Evolutionary conservation across 2,329 filamentous ascomycete genomes (phyloP).

Genomic region (Colletotrichum euphorbiae): DNA sequence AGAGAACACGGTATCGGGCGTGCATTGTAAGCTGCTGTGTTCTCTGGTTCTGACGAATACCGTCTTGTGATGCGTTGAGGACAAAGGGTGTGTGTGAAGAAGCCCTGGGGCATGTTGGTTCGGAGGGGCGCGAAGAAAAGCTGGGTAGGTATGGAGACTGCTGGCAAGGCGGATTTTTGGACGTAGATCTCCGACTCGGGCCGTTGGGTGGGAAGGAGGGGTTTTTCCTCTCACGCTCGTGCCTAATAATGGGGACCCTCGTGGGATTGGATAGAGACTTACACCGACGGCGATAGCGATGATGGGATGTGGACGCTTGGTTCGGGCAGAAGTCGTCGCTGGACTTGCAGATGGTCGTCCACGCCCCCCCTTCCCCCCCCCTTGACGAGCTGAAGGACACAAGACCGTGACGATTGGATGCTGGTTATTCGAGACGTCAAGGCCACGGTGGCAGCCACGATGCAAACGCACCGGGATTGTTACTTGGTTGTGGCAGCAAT

Average conservation of each 20-base stretch:
- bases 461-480: too few species aligned
- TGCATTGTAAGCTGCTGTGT: not conserved
- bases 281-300: conserved; percentile 29
- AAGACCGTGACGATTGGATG: conserved; percentile 16
- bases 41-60: conserved; percentile 18
- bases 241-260: not conserved
- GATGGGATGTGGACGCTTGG: conserved; percentile 2
- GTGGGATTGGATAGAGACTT: conserved; percentile 5
- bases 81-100: not conserved
- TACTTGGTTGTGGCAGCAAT: conserved; percentile 13
- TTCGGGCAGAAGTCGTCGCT: not conserved
- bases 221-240: not conserved
- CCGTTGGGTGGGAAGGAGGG: too few species aligned
- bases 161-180: conserved; percentile 20
- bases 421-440: conserved; percentile 6
- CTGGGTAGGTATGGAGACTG: not conserved
- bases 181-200: conserved; percentile 26
- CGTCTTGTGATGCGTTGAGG: conserved; percentile 1
- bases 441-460: not conserved
- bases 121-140: conserved; percentile 21
- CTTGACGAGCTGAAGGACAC: conserved; percentile 29
- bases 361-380: conserved; percentile 15
- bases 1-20: conserved; percentile 31
- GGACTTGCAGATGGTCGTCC: not conserved
- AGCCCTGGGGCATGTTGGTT: conserved; percentile 19